phyloP scores from a whole-genome alignment of 2,329 filamentous ascomycete genomes.

The Tolypocladium tropicale region DNA sequence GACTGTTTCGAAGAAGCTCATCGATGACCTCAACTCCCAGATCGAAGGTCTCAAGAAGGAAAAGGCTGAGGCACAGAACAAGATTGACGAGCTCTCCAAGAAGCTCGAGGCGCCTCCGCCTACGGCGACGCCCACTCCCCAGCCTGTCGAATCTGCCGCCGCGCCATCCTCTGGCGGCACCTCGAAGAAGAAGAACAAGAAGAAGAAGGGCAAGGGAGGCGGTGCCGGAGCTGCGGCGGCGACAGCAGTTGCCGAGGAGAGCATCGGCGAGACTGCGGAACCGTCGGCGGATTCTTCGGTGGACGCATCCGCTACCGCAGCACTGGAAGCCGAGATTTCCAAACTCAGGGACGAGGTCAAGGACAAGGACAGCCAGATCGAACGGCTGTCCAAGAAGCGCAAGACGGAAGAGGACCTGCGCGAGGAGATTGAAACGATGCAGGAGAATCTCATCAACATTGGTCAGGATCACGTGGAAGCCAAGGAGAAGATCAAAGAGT shows the following conservation, averaged over 20 bases:
- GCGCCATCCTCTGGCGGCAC: slow-evolving; percentile 11
- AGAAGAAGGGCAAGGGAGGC: slow-evolving; percentile 76
- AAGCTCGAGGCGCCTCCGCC: slow-evolving; percentile 26
- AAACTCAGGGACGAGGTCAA: slow-evolving; percentile 42
- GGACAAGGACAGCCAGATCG: slow-evolving; percentile 65
- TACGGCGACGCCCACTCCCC: slow-evolving; percentile 9
- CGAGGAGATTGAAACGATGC: slow-evolving; percentile 78
- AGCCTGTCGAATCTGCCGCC: slow-evolving; percentile 13
- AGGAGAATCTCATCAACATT: slow-evolving; percentile 68
- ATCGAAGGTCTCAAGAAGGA: slow-evolving; percentile 24
- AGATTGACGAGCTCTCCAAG: slow-evolving; percentile 29
- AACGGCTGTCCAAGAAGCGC: slow-evolving; percentile 57
- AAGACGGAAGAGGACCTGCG: slow-evolving; percentile 68
- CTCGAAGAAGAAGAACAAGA: slow-evolving; percentile 63
- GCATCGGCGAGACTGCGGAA: slow-evolving; percentile 22
- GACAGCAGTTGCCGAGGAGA: slow-evolving; percentile 12
- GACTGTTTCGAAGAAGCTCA: slow-evolving; percentile 28
- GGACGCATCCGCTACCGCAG: slow-evolving; percentile 20
- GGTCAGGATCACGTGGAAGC: slow-evolving; percentile 78
- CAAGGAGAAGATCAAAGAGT: slow-evolving; percentile 63
- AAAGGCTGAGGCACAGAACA: slow-evolving; percentile 18
- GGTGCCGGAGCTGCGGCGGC: slow-evolving; percentile 30
- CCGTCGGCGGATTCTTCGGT: background rate
- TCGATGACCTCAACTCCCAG: slow-evolving; percentile 25
- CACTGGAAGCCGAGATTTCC: slow-evolving; percentile 37